Percentiles rank a stretch among this genome's conserved stretches.
Conservation (phyloP, 176 grass and related monocot genomes). For the Tuctoria greenei region DNA sequence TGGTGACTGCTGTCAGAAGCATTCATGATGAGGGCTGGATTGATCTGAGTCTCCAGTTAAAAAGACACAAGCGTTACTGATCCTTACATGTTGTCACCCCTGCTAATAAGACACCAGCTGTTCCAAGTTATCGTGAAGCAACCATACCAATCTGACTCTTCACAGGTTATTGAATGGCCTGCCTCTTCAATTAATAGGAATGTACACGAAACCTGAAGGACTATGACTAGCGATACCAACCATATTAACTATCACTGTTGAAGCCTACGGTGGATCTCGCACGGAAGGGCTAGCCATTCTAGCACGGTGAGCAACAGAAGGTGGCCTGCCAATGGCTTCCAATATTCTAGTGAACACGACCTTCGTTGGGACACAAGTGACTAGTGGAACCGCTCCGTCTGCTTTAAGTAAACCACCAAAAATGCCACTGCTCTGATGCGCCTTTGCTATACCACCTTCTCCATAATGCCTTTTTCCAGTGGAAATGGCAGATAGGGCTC, state of each 20-base stretch:
- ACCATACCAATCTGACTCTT: constrained; percentile 44
- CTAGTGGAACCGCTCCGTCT: constrained; percentile 60
- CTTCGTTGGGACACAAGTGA: constrained; percentile 90
- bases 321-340: constrained; percentile 85
- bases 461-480: constrained; percentile 49
- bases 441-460: constrained; percentile 42
- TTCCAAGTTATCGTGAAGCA: constrained; percentile 45
- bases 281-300: constrained; percentile 61
- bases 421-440: constrained; percentile 46
- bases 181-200: constrained; percentile 56
- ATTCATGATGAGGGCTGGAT: constrained; percentile 20
- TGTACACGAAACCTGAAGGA: constrained; percentile 42
- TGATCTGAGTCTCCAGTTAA: constrained; percentile 41
- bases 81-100: constrained; percentile 48
- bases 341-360: constrained; percentile 94
- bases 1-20: constrained; percentile 34
- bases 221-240: constrained; percentile 28
- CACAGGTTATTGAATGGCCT: constrained; percentile 48
- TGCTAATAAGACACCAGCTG: constrained; percentile 34
- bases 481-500: constrained; percentile 62
- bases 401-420: constrained; percentile 67
- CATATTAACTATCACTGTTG: constrained; percentile 17
- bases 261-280: constrained; percentile 49
- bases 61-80: constrained; percentile 40
- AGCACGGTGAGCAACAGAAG: constrained; percentile 43